Conservation (phyloP, 148 eudicot genomes). For the Cornus suecica region DNA sequence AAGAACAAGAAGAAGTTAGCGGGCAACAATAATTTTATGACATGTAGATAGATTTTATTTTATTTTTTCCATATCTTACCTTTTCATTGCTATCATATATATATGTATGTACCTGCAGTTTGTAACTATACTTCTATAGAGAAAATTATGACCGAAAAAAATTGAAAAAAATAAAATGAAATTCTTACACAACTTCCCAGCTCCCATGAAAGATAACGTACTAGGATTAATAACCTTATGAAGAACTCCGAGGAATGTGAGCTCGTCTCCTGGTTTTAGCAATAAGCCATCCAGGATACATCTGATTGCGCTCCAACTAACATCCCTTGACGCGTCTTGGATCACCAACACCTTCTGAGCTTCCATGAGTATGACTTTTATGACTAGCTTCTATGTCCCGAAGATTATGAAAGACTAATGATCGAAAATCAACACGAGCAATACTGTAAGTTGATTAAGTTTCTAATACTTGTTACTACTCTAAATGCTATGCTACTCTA, state of each 20-base stretch:
- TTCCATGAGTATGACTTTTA: conserved; percentile 1
- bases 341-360: conserved; percentile 32
- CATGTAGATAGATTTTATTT: not conserved
- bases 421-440: no score
- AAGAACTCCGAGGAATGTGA: conserved; percentile 31
- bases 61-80: not conserved
- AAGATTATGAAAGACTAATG: not conserved
- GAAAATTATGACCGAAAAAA: not conserved
- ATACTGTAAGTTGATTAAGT: not conserved
- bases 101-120: not conserved
- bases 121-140: not conserved
- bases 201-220: conserved; percentile 15
- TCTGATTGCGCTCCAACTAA: conserved; percentile 26
- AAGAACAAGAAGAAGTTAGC: not conserved
- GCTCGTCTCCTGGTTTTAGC: conserved; percentile 27
- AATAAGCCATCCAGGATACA: conserved; percentile 12
- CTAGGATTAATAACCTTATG: conserved; percentile 21
- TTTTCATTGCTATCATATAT: not conserved
- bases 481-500: not conserved
- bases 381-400: not conserved
- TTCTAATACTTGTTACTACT: not conserved
- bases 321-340: conserved; percentile 22
- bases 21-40: not conserved
- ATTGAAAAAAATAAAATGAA: not conserved
- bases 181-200: conserved; percentile 18